Evolutionary conservation across 2,329 filamentous ascomycete species (phyloP), one percentile per base, ranked within the genome.

Genomic region (Coniochaeta prunicola): DNA sequence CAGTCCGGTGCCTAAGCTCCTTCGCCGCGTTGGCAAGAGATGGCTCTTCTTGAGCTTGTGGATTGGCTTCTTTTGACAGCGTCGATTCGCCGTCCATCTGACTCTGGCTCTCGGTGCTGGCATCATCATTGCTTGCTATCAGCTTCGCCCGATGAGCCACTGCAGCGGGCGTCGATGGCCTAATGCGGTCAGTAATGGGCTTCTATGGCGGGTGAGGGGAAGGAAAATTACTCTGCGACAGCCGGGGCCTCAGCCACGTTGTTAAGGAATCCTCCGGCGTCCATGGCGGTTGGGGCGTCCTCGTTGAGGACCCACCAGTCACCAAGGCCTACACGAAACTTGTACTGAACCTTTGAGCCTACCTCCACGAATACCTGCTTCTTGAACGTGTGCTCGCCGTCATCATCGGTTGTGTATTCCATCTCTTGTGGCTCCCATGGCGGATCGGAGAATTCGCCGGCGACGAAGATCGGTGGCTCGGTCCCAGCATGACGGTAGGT

Each of bases 301-400:
- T 90, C 84, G 64, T 91, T 83, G 53, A 90, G 71, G 26, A 85
- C 76, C 88, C 88, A 90, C 83, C 85, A 89, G 63, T 89, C 81
- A 54, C 83, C 83, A 21, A 78, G 70, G 10, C 87, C 88, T 36
- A 89, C 75, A 31, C 87, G 81, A 64, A 92, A 88, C 71, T 91
- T 92, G 79, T 91, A 92, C 66, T 89, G 85, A 63, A 90, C 83
- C 59, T 83, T 80, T 53, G 82, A 79, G 24, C 81, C 81, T 24
- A 81, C 75, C 19, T 82, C 75, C 8, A 82, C 76, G 36, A 78
- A 69, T 50, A 90, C 76, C 1, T 77, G 71, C 59, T 83, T 83
- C 48, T 72, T 76, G 68, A 89, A 92, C 13, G 79, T 68, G 59
- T 83, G 74, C 58, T 86, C 76, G n/a, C 80, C 81, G 36, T 80